Evolutionary conservation across 2,329 filamentous ascomycete species (phyloP).

Genomic region (Dactylellina parvicollis): DNA sequence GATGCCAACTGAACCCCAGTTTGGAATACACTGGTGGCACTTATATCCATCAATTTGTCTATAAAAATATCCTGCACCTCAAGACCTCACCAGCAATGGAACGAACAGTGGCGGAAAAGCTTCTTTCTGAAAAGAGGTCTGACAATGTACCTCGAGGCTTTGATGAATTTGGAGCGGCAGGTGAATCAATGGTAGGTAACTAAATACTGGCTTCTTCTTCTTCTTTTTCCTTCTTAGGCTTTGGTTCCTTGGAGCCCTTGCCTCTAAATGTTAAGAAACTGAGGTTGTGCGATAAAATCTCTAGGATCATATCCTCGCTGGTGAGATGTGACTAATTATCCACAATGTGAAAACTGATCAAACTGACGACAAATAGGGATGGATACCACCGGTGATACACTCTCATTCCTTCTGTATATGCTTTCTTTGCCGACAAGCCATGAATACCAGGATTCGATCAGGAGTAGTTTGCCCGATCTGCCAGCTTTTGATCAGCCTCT

Average conservation of each 20-base stretch:
- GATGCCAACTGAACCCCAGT: not conserved
- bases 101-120: constrained; percentile 31
- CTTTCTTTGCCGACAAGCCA: constrained; percentile 64
- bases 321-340: constrained; percentile 18
- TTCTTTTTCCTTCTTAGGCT: not conserved
- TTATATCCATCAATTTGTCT: constrained; percentile 35
- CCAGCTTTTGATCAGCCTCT: constrained; percentile 23
- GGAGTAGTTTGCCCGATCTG: constrained; percentile 48
- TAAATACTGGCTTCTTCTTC: not conserved
- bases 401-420: constrained; percentile 66
- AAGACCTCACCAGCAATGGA: not conserved
- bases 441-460: constrained; percentile 64
- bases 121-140: constrained; percentile 23
- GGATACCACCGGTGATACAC: constrained; percentile 58
- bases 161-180: constrained; percentile 47
- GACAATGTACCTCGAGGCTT: constrained; percentile 14
- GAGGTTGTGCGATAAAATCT: not conserved
- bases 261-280: not conserved
- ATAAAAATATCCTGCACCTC: constrained; percentile 22
- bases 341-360: not conserved
- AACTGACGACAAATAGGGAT: constrained; percentile 23
- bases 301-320: constrained; percentile 55
- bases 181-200: constrained; percentile 51
- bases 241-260: not conserved
- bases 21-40: constrained; percentile 24